phyloP scores from a whole-genome alignment of 2,329 filamentous ascomycete species.

The Cercospora sp. region DNA sequence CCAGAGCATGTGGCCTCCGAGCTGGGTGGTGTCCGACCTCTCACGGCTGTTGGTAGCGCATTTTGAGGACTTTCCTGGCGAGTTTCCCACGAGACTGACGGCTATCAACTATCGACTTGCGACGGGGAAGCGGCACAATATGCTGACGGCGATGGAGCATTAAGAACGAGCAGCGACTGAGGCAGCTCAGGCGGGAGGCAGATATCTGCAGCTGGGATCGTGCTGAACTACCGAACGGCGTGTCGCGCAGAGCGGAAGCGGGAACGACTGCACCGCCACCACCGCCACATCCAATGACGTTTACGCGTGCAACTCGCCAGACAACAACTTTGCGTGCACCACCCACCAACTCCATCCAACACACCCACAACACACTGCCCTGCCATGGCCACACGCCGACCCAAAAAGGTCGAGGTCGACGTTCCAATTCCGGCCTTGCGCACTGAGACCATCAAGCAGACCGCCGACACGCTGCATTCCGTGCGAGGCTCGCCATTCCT shows the following conservation, averaged over 20 bases:
- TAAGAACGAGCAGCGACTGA: neutral
- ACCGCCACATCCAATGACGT: neutral
- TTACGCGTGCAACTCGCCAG: neutral
- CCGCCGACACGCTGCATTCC: constrained; percentile 18
- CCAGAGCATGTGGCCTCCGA: constrained; percentile 18
- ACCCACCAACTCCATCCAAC: neutral
- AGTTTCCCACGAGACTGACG: constrained; percentile 18
- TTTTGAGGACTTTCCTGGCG: constrained; percentile 23
- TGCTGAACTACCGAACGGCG: neutral
- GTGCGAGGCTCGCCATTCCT: constrained; percentile 57
- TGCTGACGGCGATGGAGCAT: constrained; percentile 9
- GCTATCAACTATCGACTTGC: constrained; percentile 22
- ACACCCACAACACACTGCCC: neutral
- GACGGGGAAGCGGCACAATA: constrained; percentile 12
- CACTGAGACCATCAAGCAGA: neutral
- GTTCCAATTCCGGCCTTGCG: constrained; percentile 9
- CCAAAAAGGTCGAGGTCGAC: constrained; percentile 13
- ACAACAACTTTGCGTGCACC: neutral
- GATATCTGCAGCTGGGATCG: neutral
- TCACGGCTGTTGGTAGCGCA: constrained; percentile 20
- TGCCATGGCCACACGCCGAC: constrained; percentile 13
- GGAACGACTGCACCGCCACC: neutral
- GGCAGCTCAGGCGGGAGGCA: neutral
- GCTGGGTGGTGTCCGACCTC: constrained; percentile 14
- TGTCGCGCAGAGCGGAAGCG: neutral